Percentiles rank a stretch among this genome's conserved stretches.
Evolutionary conservation across 2,329 filamentous ascomycete genomes (phyloP).

Genomic region (Elsinoe australis): DNA sequence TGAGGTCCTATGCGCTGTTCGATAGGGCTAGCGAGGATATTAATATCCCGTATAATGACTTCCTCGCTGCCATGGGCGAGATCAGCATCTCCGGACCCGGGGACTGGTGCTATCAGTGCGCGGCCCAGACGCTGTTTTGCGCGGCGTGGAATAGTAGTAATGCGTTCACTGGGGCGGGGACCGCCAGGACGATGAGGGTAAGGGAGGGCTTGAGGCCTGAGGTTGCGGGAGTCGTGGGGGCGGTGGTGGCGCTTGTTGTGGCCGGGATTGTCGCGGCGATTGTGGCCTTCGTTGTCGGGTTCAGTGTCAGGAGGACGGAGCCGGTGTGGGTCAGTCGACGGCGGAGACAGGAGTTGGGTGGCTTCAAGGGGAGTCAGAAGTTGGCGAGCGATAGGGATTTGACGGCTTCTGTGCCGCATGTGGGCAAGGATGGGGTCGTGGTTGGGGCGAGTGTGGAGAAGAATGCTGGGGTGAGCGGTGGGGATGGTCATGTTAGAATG

Average conservation of each 20-base stretch:
- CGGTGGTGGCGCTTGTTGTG: constrained; percentile 43
- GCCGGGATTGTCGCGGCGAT: constrained; percentile 36
- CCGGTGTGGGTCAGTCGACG: constrained; percentile 20
- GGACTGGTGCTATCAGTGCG: constrained; percentile 49
- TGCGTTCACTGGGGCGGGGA: background rate
- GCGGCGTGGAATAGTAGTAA: constrained; percentile 32
- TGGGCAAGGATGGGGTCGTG: constrained; percentile 35
- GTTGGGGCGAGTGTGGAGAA: constrained; percentile 29
- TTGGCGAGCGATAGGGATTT: constrained; percentile 49
- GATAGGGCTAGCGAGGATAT: constrained; percentile 39
- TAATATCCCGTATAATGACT: constrained; percentile 45
- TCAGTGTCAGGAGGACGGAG: constrained; percentile 38
- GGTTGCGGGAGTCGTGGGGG: constrained; percentile 49
- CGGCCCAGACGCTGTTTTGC: constrained; percentile 44
- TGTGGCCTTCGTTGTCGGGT: constrained; percentile 39
- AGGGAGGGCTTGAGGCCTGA: background rate
- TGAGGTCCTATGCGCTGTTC: constrained; percentile 45
- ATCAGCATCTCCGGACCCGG: constrained; percentile 38
- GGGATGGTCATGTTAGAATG: constrained; percentile 42
- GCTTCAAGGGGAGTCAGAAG: constrained; percentile 50
- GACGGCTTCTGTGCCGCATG: constrained; percentile 30
- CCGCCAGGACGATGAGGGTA: background rate
- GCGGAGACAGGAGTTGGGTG: constrained; percentile 38
- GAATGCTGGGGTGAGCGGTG: constrained; percentile 21
- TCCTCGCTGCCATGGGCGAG: constrained; percentile 38